Conservation (phyloP, 768 basidiomycete species). For the Pleurotus platypus region DNA sequence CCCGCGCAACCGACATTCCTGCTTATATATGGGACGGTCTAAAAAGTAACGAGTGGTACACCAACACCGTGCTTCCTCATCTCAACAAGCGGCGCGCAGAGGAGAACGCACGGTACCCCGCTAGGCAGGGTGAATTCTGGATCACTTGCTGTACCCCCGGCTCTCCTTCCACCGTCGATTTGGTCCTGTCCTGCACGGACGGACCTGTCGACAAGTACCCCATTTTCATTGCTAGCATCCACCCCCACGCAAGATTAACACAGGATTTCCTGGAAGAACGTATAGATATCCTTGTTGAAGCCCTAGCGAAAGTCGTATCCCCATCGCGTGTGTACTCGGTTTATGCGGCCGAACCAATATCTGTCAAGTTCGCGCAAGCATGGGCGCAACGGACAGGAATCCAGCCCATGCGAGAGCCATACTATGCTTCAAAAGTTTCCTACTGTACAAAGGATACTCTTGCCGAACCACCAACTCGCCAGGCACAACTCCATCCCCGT, state of each 20-base stretch:
- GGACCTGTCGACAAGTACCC: constrained; percentile 60
- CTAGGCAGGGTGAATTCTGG: constrained; percentile 27
- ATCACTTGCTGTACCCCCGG: constrained; percentile 21
- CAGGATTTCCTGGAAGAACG: constrained; percentile 32
- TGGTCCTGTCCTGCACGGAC: constrained; percentile 58
- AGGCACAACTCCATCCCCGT: constrained; percentile 37
- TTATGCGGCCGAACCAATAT: constrained; percentile 51
- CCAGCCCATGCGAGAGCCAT: constrained; percentile 32
- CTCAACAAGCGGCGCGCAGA: constrained; percentile 25
- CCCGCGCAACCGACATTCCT: constrained; percentile 32
- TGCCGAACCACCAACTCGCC: constrained; percentile 15
- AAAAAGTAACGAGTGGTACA: constrained; percentile 29
- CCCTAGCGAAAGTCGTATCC: constrained; percentile 31
- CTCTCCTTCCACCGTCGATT: constrained; percentile 28
- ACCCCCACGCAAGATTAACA: constrained; percentile 34
- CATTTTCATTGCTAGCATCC: constrained; percentile 55
- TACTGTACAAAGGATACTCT: constrained; percentile 49
- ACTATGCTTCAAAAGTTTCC: constrained; percentile 60
- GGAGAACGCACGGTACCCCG: constrained; percentile 8
- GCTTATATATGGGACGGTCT: constrained; percentile 32
- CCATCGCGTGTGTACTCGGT: constrained; percentile 57
- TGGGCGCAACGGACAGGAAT: constrained; percentile 50
- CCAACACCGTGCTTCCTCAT: constrained; percentile 39
- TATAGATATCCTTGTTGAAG: constrained; percentile 36
- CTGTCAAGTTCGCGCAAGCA: constrained; percentile 37